Base-by-base conservation (phyloP, 495 filamentous ascomycete genomes). In the Penicillium subrubescens region DNA sequence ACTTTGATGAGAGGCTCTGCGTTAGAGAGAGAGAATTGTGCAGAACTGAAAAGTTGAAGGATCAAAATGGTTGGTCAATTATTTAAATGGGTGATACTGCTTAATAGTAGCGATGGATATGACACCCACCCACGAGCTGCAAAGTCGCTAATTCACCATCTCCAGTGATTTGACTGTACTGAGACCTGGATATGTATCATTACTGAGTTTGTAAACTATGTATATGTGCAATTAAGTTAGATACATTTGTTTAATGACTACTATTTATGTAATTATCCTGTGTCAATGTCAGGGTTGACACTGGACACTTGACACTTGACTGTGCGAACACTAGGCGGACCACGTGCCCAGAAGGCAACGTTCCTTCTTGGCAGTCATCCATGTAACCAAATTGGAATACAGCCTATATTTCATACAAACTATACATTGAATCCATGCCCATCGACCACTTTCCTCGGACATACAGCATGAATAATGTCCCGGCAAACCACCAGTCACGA, bases 281-380 rank as follows among this genome's bases (percentile, higher is more conserved):
- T 21, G 19, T 12, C 6, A 48, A 23, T 48, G 19, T 23, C 43
- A 8, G 43, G 12, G 3, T 37, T 41, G 15, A 3, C 37, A 11
- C 3, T 14, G 2, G 25, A 27, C 1, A 27, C 25, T 41, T 41
- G 37, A 41, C 14, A 37, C 31, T 43, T 43, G 5, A 43, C 15
- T 25, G 21, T 23, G 19, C 21, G 19, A 12, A 8, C 19, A 48
- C 44, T 25, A 0, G 44, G 44, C 46, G 15, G 19, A 41, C 46
- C 59, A 53, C 46, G 59, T 60, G 59, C 59, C 34, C 34, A 14
- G 5, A 10, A 23, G 19, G 23, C 29, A 35, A 34, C 53, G 17
- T 37, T 37, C 29, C 19, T 37, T 56, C 33, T 56, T 56, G 53
- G 31, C 53, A 52, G 48, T 48, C 44, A 44, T 19, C n/a, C 12